A percentile compares a stretch with the other conserved stretches of the same genome.
Evolutionary conservation across 169 alveolate genomes (phyloP).

Genomic region (Theileria sp.): DNA sequence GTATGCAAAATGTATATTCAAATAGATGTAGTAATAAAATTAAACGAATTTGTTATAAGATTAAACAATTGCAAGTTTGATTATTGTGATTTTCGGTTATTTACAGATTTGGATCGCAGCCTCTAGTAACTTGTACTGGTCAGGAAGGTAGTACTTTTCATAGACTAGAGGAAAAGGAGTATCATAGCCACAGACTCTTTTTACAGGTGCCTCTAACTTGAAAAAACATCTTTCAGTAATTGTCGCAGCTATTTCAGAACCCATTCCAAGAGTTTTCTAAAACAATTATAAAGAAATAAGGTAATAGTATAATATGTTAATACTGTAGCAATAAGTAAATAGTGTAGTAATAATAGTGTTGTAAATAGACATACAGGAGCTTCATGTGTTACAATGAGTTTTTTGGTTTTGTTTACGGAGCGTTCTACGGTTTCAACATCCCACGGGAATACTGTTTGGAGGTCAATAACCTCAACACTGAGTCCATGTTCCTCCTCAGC

Average conservation of each 20-base stretch:
- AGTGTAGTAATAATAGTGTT: not conserved
- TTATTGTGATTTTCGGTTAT: not conserved
- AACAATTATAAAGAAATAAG: not conserved
- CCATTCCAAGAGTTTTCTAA: conserved; percentile 83
- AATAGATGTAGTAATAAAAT: too few relatives aligned
- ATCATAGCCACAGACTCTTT: conserved; percentile 93
- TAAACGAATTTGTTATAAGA: too few relatives aligned
- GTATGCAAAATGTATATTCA: too few relatives aligned
- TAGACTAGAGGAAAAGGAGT: conserved; percentile 94
- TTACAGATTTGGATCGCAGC: conserved; percentile 82
- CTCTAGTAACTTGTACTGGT: conserved; percentile 84
- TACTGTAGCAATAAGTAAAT: not conserved
- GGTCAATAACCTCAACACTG: conserved; percentile 90
- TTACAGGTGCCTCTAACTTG: conserved; percentile 91
- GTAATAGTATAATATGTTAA: not conserved
- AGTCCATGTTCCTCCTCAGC: conserved; percentile 86
- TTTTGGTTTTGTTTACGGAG: conserved; percentile 91
- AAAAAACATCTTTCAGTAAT: conserved; percentile 90
- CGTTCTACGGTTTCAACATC: conserved; percentile 90
- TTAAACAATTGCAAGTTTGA: not conserved
- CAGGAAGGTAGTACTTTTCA: conserved; percentile 91
- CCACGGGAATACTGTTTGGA: conserved; percentile 94
- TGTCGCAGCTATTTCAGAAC: conserved; percentile 90
- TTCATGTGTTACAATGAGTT: conserved; percentile 91
- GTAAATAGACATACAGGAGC: conserved; percentile 85